phyloP scores from a whole-genome alignment of 2,329 filamentous ascomycete species.

The Fusarium sulawesiense region DNA sequence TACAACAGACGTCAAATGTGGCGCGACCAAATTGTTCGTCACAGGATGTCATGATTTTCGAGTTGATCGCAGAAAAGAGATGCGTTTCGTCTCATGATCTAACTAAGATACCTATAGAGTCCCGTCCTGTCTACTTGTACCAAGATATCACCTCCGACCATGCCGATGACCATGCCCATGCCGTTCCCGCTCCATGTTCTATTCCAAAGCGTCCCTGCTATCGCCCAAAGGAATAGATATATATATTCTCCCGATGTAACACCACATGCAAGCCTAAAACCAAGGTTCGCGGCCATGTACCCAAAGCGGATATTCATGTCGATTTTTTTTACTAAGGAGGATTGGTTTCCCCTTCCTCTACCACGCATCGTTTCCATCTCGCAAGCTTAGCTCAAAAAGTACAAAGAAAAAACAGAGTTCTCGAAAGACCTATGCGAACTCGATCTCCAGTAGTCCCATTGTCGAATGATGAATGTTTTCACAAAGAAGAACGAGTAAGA shows the following conservation, averaged over 20 bases:
- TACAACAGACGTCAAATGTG: constrained; percentile 43
- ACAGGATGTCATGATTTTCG: neutral
- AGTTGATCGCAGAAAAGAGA: constrained; percentile 19
- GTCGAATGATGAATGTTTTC: constrained; percentile 14
- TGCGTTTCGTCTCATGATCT: constrained; percentile 36
- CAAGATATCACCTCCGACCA: constrained; percentile 7
- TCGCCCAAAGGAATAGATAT: constrained; percentile 9
- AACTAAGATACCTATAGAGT: constrained; percentile 11
- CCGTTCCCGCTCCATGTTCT: constrained; percentile 17
- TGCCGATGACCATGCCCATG: constrained; percentile 1
- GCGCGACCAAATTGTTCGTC: constrained; percentile 10
- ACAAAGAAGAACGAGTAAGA: constrained; percentile 29
- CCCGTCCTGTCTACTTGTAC: constrained; percentile 24
- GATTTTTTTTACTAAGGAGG: neutral
- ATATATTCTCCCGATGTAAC: constrained; percentile 41
- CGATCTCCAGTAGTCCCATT: constrained; percentile 22
- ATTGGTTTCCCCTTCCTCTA: constrained; percentile 1
- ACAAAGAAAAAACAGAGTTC: constrained; percentile 35
- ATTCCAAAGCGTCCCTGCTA: constrained; percentile 13
- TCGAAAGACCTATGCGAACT: constrained; percentile 6
- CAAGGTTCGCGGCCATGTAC: constrained; percentile 40
- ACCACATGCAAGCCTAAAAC: constrained; percentile 37
- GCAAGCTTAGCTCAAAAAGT: constrained; percentile 36
- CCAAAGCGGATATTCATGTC: constrained; percentile 16
- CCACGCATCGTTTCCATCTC: constrained; percentile 24